Conservation (phyloP, 805 yeast species). For the Hyphopichia homilentoma region DNA sequence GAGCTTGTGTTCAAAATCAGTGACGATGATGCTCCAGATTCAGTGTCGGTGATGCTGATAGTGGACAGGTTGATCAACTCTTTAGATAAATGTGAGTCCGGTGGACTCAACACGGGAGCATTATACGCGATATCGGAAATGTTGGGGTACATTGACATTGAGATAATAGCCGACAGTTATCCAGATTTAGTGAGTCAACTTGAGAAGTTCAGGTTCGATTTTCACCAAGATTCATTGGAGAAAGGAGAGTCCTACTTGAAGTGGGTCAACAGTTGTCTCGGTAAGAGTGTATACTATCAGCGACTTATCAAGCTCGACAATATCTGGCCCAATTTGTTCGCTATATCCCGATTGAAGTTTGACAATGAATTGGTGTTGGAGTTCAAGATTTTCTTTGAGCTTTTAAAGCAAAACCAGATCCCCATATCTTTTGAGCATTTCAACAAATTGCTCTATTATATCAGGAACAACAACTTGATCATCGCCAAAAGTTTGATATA, state of each 20-base stretch:
- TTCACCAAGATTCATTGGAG: constrained; percentile 26
- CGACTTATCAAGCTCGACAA: neutral
- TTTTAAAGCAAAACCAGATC: constrained; percentile 4
- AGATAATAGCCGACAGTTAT: neutral
- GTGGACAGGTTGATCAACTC: neutral
- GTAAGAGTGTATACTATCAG: neutral
- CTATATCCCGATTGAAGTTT: constrained; percentile 9
- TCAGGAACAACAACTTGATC: constrained; percentile 34
- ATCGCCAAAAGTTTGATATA: constrained; percentile 36
- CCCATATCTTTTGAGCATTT: constrained; percentile 9
- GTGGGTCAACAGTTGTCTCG: constrained; percentile 11
- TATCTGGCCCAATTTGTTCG: constrained; percentile 15
- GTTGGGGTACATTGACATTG: neutral
- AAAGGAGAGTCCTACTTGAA: constrained; percentile 35
- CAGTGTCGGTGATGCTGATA: neutral
- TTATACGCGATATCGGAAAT: constrained; percentile 7
- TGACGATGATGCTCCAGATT: neutral
- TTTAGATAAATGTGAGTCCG: neutral
- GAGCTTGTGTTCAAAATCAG: neutral
- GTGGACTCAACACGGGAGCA: constrained; percentile 1
- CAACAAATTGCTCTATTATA: constrained; percentile 31
- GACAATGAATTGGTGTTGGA: constrained; percentile 6
- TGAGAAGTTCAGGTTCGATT: constrained; percentile 18
- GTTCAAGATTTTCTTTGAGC: constrained; percentile 13
- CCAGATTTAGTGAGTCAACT: neutral